Evolutionary conservation across 495 filamentous ascomycete species (phyloP), one percentile per base, ranked within the genome.

Genomic region (Xylaria curta): DNA sequence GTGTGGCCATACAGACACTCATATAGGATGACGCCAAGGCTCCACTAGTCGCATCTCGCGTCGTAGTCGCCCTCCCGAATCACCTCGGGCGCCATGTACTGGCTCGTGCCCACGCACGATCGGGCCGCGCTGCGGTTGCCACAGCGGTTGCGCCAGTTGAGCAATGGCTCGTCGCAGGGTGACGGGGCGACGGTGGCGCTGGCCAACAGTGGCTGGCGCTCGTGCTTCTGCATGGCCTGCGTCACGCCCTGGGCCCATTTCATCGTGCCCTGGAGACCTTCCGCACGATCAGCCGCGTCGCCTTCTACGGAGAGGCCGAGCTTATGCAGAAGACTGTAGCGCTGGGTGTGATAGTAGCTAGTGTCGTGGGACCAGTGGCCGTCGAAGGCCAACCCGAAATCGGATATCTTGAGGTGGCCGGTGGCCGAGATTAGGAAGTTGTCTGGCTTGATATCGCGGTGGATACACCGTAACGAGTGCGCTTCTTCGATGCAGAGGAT

Each of bases 61-160:
- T 98, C 95, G 78, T 98, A 97, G 36, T 85, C 81, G 62, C 94
- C 87, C 24, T 93, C 95, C 70, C 89, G 85, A 69, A 97, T 90
- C 38, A 98, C 92, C 81, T 97, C 95, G 4, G 95, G 95, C 1
- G 95, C 95, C 95, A 97, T 97, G 81, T 97, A 98, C 80, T 97
- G 95, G 78, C 94, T 97, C 1, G 95, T 98, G 4, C 95, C 95
- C 46, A 98, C 94, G n/a, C 97, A 89, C 73, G 93, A 97, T 66
- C 89, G 87, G 10, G 95, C 95, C 58, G 93, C 85, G 51, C 87
- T 87, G 46, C 94, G 88, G 74, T 88, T 92, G 13, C 93, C 89
- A 54, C 87, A 89, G 8, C 88, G 88, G 78, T 97, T 92, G 38
- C 94, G 89, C 91, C 92, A 95, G 71, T 89, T 88, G 28, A 97